Conservation (phyloP, 768 basidiomycete genomes). For the Suillus fuscotomentosus region DNA sequence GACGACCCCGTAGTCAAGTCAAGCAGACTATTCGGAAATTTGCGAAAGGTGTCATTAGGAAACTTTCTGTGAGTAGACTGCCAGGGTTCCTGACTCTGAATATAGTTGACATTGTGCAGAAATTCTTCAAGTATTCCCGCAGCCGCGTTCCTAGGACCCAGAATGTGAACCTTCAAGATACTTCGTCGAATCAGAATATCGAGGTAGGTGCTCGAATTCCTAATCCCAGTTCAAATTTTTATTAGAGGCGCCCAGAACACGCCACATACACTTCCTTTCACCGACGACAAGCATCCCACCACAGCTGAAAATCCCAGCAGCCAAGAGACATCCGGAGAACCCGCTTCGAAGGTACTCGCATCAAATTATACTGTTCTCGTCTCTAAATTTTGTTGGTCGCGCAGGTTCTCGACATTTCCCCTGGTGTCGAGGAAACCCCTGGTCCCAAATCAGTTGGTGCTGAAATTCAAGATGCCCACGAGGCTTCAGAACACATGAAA, state of each 20-base stretch:
- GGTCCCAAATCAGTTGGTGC: background rate
- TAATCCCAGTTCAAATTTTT: background rate
- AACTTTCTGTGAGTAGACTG: background rate
- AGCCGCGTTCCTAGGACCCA: background rate
- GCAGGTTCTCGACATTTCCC: background rate
- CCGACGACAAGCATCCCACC: no score
- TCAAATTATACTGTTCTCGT: background rate
- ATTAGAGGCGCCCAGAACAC: background rate
- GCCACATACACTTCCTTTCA: no score
- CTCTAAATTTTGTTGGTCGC: background rate
- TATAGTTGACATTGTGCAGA: background rate
- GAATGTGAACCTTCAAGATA: background rate
- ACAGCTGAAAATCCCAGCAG: no score
- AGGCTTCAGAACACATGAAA: background rate
- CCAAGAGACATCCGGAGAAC: no score
- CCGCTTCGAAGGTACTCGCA: no score
- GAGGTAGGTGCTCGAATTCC: background rate
- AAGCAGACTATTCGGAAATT: background rate
- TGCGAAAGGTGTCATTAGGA: background rate
- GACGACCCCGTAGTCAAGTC: no score
- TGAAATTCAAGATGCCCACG: background rate
- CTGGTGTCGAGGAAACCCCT: background rate
- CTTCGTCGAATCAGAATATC: background rate
- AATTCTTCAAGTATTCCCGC: background rate
- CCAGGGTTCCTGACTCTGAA: background rate